phyloP scores from a whole-genome alignment of 2,329 filamentous ascomycete species.

The Leptographium wingfieldii region DNA sequence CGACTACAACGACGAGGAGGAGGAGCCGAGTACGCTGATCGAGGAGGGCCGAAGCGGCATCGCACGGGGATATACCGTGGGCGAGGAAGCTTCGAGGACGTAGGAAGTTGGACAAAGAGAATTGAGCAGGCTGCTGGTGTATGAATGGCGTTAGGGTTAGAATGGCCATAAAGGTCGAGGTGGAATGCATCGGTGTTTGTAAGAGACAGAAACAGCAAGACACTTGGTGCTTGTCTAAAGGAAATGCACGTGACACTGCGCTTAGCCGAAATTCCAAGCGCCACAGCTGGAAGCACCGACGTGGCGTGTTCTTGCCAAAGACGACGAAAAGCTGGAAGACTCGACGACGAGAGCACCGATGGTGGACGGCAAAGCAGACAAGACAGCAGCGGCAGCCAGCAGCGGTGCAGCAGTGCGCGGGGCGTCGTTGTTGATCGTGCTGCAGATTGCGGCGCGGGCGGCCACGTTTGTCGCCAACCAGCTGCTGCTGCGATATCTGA shows the following conservation, averaged over 20 bases:
- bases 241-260: not conserved
- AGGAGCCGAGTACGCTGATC: slow-evolving; percentile 46
- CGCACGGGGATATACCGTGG: slow-evolving; percentile 76
- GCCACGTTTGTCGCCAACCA: slow-evolving; percentile 91
- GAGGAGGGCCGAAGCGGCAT: slow-evolving; percentile 82
- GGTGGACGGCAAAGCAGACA: not conserved
- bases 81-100: slow-evolving; percentile 27
- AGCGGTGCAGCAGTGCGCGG: slow-evolving; percentile 38
- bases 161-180: too few relatives aligned
- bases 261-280: not conserved
- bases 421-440: slow-evolving; percentile 72
- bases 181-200: not conserved
- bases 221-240: not conserved
- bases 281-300: not conserved
- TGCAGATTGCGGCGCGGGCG: slow-evolving; percentile 77
- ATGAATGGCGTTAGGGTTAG: too few relatives aligned
- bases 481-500: slow-evolving; percentile 74
- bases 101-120: not conserved
- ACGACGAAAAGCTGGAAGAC: not conserved
- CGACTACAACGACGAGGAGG: slow-evolving; percentile 42
- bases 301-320: not conserved
- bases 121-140: too few relatives aligned
- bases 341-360: not conserved
- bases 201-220: too few relatives aligned
- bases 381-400: not conserved